Base-by-base conservation (phyloP, 768 basidiomycete genomes). In the Leccinum obscurum region DNA sequence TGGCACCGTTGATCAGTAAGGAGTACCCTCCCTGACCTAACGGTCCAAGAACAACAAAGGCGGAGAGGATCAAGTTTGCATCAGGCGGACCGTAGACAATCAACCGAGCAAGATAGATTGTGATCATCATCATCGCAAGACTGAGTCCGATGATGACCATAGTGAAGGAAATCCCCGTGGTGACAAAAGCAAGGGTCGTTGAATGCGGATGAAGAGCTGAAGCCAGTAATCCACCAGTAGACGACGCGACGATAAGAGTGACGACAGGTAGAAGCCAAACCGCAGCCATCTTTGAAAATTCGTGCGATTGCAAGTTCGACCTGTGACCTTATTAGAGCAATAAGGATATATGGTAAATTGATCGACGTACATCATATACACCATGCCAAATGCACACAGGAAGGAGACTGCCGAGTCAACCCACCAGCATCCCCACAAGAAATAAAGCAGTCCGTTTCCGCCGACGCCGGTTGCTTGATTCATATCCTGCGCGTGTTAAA, bases 391-490 rank as follows among this genome's bases (percentile, higher is more conserved):
- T 48, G 78, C 80, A 56, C 79, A 70, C 7, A 75, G 6, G 46
- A 80, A 74, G 7, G 83, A 79, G 22, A 79, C 59, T 0, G 69
- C 52, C 1, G 74, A 74, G 62, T 81, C 80, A 24, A 82, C 44
- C 83, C 81, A 85, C 83, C 83, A 85, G 50, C 80, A 72, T 20
- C 70, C 82, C 77, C 83, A 81, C 30, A 81, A 59, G 34, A 75
- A 69, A 56, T 74, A 79, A 34, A 81, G 70, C 41, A 81, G 75
- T 10, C 60, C 55, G 1, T n/a, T 61, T 9, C 76, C 75, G 3
- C 78, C 80, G 37, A 77, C 66, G 20, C 73, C 74, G 52, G 68
- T 70, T 57, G 76, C 70, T 64, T 76, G 72, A 58, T 80, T 69
- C 32, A 75, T 67, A 49, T 71, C 66, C 66, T 75, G 52, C 15